Evolutionary conservation across 306 rosid species (phyloP), one percentile per base, ranked within the genome.

Genomic region (Hylodesmum podocarpum): DNA sequence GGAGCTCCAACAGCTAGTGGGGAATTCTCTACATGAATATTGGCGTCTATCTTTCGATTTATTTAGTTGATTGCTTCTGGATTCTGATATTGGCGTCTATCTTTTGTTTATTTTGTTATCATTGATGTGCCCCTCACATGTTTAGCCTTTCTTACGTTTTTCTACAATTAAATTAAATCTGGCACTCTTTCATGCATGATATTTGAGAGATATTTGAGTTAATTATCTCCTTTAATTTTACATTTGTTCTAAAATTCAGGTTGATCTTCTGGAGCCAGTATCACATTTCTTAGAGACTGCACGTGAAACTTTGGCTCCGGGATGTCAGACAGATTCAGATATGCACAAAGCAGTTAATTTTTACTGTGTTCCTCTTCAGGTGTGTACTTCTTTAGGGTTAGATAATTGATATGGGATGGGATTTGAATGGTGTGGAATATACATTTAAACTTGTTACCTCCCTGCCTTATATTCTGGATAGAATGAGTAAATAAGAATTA

Each of bases 211-310:
- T 43, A 53, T 24, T 80, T 2, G 72, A 69, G 55, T 67, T 65
- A 12, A 12, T 73, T 53, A 24, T 54, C 65, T 51, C 70, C 25
- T 41, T 73, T 66, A 40, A 63, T 58, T 57, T 51, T 63, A 28
- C 41, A 40, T 72, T 66, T 31, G 37, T 44, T 46, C 3, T 73
- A 27, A 70, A 62, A 67, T 36, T 74, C 83, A 95, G 99, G 99
- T 95, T 64, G 99, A 95, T 86, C 97, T 95, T 75, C 93, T 95
- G 47, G 99, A 95, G 76, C 99, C 99, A 62, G 99, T 89, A 58
- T 87, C 99, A 53, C 99, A 95, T 83, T 95, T 95, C 78, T 78
- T 95, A 72, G 93, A 89, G 81, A 53, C 93, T 76, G 99, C 99
- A 33, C 96, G 96, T 21, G 90, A 88, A 84, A 89, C 85, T 49